These are phyloP conservation scores for Dentiscutata heterogama DNA, from an alignment of 371 early-diverging fungal genomes.

Conservation along the genomic window DNA sequence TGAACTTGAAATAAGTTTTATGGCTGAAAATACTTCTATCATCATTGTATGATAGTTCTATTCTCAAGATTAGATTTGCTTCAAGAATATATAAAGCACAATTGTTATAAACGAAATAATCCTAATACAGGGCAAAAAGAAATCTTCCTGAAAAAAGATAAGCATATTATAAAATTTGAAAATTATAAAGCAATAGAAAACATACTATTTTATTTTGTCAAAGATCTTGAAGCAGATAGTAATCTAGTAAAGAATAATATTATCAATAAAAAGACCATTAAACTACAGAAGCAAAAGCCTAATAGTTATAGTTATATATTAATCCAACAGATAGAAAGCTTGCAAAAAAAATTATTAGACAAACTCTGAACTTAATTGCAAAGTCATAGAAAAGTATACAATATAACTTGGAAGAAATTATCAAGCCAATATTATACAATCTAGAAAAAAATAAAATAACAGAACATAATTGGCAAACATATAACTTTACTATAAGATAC, in stretches of 20 bases:
- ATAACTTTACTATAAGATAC: too few species aligned
- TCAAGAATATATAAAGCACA: not conserved
- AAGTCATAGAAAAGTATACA: not conserved
- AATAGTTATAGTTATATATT: not conserved
- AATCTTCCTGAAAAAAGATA: not conserved
- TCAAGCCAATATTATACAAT: not conserved
- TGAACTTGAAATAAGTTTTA: constrained; percentile 19
- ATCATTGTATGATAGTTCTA: not conserved
- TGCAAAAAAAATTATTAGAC: not conserved
- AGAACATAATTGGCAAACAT: too few species aligned
- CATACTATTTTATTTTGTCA: not conserved
- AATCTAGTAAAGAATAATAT: not conserved
- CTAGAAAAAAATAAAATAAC: too few species aligned
- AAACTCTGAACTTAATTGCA: not conserved
- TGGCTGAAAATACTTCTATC: constrained; percentile 23
- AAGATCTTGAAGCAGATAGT: constrained; percentile 25
- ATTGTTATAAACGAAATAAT: too few species aligned
- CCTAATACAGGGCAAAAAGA: constrained; percentile 7
- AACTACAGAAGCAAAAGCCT: not conserved
- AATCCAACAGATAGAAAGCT: not conserved
- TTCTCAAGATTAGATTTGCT: constrained; percentile 3
- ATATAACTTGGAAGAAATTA: not conserved
- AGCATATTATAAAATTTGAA: not conserved
- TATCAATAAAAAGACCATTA: not conserved
- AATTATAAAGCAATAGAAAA: not conserved